Conservation (phyloP, 768 basidiomycete species). For the Guyanaporus albipodus region DNA sequence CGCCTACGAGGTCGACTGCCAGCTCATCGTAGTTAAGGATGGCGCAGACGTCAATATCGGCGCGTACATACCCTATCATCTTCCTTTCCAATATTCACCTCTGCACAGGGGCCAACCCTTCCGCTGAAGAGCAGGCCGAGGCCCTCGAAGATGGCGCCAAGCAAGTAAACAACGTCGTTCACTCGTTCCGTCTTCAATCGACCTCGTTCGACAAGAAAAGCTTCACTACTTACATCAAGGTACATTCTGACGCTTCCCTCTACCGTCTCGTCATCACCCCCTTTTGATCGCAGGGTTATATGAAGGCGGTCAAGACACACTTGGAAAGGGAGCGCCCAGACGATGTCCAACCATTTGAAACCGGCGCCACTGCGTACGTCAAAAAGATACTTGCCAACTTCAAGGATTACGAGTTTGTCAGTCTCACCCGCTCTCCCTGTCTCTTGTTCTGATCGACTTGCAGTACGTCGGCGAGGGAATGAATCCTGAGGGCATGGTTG, state of each 20-base stretch:
- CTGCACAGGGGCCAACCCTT: slow-evolving; percentile 81
- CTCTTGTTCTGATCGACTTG: background rate
- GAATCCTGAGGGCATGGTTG: slow-evolving; percentile 92
- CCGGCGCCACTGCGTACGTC: slow-evolving; percentile 66
- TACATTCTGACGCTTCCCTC: background rate
- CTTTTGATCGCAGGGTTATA: slow-evolving; percentile 61
- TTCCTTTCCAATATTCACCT: slow-evolving; percentile 7
- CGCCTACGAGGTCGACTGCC: slow-evolving; percentile 85
- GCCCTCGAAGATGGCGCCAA: slow-evolving; percentile 71
- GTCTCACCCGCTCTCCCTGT: slow-evolving; percentile 21
- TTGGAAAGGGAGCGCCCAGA: slow-evolving; percentile 54
- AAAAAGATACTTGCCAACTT: slow-evolving; percentile 90
- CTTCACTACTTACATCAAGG: slow-evolving; percentile 84
- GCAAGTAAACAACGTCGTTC: slow-evolving; percentile 83
- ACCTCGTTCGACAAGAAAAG: slow-evolving; percentile 89
- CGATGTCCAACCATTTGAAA: slow-evolving; percentile 73
- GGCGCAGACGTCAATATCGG: slow-evolving; percentile 90
- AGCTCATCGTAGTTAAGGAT: slow-evolving; percentile 60
- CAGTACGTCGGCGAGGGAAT: slow-evolving; percentile 71
- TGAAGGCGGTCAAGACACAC: slow-evolving; percentile 82
- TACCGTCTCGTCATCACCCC: background rate
- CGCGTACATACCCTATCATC: slow-evolving; percentile 26
- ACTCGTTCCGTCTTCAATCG: slow-evolving; percentile 84
- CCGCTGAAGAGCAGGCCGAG: slow-evolving; percentile 82
- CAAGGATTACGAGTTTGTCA: slow-evolving; percentile 91